Base-by-base conservation (phyloP, 495 filamentous ascomycete genomes). In the Xylaria flabelliformis region DNA sequence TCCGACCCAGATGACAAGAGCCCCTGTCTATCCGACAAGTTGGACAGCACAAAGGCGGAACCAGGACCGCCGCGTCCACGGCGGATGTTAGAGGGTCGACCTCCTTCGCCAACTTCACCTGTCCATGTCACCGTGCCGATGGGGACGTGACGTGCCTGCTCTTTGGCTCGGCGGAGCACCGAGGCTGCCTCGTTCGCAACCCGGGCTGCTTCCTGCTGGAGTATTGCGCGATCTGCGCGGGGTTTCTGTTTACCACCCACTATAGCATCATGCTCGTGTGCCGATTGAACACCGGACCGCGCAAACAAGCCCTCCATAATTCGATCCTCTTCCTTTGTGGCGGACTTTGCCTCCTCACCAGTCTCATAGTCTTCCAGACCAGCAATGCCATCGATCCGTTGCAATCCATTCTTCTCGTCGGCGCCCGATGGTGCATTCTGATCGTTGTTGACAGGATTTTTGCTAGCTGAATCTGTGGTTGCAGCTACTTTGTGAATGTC, bases 121-220 rank as follows among this genome's bases (percentile, higher is more conserved):
- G 96, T 99, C 96, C 96, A 99, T 2, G 96, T 98, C 17, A 95
- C 92, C 0, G 92, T 92, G 48, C 95, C 96, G 61, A 95, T 90
- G 0, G 92, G 91, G 1, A 94, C 84, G 4, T 83, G 86, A 26
- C 88, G 86, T 2, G 94, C 94, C 12, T 87, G 85, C 80, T 94
- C 89, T 46, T 88, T 89, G 32, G 94, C 91, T 58, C 88, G 88
- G 39, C 90, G 89, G 4, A 99, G 89, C 72, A 90, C 88, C 48
- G 85, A 85, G 0, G 92, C 92, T 0, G 94, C 95, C 78, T 92
- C 84, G 2, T 90, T 88, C n/a, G 94, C 95, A 15, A 95, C 88
- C 15, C 87, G 86, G 73, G 88, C 88, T 12, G 95, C 96, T 82
- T 97, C 93, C n/a, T 86, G 88, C 73, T 94, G 91, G 53, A 97